A percentile compares a stretch with the other conserved stretches of the same genome.
Evolutionary conservation across 2,329 filamentous ascomycete genomes (phyloP).

Genomic region (Graphilbum fragrans): DNA sequence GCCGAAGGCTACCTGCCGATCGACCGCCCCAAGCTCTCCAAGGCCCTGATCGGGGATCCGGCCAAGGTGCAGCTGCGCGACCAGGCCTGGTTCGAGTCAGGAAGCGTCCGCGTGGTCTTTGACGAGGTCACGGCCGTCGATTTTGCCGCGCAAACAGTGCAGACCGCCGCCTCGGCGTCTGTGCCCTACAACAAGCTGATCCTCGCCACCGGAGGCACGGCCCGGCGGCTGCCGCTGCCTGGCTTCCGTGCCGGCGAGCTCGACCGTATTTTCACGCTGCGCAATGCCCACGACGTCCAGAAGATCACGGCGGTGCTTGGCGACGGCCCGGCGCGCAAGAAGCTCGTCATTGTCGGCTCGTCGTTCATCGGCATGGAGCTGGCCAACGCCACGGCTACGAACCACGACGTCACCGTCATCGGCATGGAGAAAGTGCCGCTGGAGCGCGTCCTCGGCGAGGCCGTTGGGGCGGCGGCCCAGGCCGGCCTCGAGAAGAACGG

Average conservation of each 20-base stretch:
- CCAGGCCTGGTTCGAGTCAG: conserved; percentile 61
- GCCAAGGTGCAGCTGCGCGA: conserved; percentile 69
- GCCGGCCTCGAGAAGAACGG: conserved; percentile 71
- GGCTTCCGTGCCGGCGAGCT: conserved; percentile 65
- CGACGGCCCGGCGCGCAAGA: conserved; percentile 46
- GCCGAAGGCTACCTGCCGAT: conserved; percentile 79
- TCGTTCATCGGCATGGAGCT: conserved; percentile 98
- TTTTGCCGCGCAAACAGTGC: conserved; percentile 59
- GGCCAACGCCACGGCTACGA: conserved; percentile 71
- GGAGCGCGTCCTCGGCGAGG: conserved; percentile 70
- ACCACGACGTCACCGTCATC: conserved; percentile 75
- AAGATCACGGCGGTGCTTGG: conserved; percentile 69
- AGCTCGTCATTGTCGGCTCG: conserved; percentile 81
- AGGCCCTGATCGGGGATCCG: conserved; percentile 73
- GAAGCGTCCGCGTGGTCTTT: conserved; percentile 42
- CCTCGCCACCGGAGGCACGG: conserved; percentile 74
- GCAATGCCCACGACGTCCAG: conserved; percentile 65
- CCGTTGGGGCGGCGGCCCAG: conserved; percentile 73
- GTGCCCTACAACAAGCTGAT: conserved; percentile 78
- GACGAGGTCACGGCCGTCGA: conserved; percentile 64
- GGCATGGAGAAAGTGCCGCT: conserved; percentile 82
- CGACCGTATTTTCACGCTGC: conserved; percentile 75
- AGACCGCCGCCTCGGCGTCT: conserved; percentile 59
- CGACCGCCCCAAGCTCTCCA: conserved; percentile 90
- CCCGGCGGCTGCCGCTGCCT: conserved; percentile 62